Evolutionary conservation across 768 basidiomycete species (phyloP), one percentile per base, ranked within the genome.

Genomic region (Serendipita vermifera): DNA sequence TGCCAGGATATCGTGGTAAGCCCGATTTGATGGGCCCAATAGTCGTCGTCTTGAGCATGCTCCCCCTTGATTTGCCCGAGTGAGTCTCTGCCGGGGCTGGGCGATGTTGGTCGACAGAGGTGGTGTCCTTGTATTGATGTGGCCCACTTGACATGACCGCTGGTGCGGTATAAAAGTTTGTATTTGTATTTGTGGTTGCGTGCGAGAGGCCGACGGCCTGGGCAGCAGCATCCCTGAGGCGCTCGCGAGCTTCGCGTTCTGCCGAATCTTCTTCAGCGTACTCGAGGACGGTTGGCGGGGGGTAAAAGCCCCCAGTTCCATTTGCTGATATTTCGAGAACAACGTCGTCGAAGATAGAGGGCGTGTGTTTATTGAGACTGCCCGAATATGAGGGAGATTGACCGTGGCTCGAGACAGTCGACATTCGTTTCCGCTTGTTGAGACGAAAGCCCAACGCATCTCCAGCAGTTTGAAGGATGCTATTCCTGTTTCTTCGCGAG

Each of bases 201-300:
- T 78, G 76, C 56, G 72, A 76, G 31, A 87, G 71, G 4, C 87
- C 87, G 43, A 89, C 80, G 11, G 82, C 78, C 62, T 85, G 81
- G 0, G 86, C 87, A 15, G 87, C 87, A 35, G 77, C 80, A 55
- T 83, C 82, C 31, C 85, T 72, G 31, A 89, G 69, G n/a, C 84
- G 77, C 59, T 83, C 78, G 7, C 87, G 77, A 62, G 88, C 86
- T 26, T 83, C 78, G 7, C 87, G 77, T 62, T 88, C 86, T 26
- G 26, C 24, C 63, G 82, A 81, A 46, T 77, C 73, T 62, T 88
- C 86, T 40, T 72, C 76, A 51, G 11, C 26, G n/a, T n/a, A n/a
- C 17, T 51, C 46, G 9, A 15, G 20, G 27, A 51, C 29, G 46
- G 46, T 15, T 15, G 46, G 5, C 9, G n/a, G 32, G 9, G 26